Percentiles rank a stretch among this genome's conserved stretches.
These are phyloP conservation scores for Crotalaria pallida DNA, from an alignment of 306 rosid species.

Conservation along the genomic window DNA sequence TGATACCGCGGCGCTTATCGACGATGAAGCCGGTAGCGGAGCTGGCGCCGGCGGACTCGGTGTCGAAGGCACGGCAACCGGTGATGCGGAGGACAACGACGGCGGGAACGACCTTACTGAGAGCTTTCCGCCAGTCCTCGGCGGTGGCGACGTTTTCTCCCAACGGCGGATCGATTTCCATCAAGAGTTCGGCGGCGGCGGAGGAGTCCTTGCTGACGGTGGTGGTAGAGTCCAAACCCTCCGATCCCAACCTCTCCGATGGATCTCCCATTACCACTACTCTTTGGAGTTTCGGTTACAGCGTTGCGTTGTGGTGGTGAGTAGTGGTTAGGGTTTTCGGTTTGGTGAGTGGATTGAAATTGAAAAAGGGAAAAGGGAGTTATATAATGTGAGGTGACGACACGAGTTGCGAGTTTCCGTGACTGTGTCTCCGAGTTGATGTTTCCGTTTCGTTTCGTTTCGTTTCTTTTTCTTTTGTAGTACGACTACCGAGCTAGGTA, in stretches of 20 bases:
- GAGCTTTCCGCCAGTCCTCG: slow-evolving; percentile 90
- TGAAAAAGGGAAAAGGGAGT: background rate
- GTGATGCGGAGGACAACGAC: slow-evolving; percentile 83
- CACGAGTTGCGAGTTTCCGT: no score
- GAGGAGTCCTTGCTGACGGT: slow-evolving; percentile 27
- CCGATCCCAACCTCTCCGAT: slow-evolving; percentile 50
- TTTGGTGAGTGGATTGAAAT: background rate
- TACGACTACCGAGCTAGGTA: no score
- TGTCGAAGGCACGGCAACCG: slow-evolving; percentile 84
- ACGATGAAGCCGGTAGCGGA: slow-evolving; percentile 89
- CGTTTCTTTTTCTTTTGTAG: no score
- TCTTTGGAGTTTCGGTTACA: background rate
- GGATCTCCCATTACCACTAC: slow-evolving; percentile 51
- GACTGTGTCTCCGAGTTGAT: no score
- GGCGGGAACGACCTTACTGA: slow-evolving; percentile 78
- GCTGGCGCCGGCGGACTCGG: slow-evolving; percentile 86
- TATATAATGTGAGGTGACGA: no score
- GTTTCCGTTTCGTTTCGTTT: no score
- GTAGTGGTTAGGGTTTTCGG: background rate
- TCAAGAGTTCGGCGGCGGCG: slow-evolving; percentile 49
- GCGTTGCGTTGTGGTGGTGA: no score
- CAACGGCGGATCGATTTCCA: slow-evolving; percentile 86
- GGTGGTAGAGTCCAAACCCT: slow-evolving; percentile 34
- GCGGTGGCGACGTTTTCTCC: slow-evolving; percentile 66
- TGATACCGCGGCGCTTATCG: slow-evolving; percentile 90